Base-by-base conservation (phyloP, 2,329 filamentous ascomycete genomes). In the Ramularia endophylla region DNA sequence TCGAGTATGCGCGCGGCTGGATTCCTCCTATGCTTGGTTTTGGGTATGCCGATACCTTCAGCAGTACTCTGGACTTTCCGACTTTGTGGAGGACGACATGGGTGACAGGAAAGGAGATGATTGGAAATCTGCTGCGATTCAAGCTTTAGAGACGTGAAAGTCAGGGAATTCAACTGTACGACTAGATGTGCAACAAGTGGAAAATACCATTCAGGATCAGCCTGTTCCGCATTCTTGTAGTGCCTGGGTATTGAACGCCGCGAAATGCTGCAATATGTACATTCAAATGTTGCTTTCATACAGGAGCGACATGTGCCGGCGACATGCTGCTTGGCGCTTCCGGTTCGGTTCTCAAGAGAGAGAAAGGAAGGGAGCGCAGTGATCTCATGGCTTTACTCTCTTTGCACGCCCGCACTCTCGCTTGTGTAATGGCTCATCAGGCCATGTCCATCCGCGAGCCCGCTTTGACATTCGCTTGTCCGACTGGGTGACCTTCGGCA, bases 21-120 rank as follows among this genome's bases (percentile, higher is more conserved):
- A 94, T 95, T 65, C 88, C 88, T 34, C 85, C 85, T 43, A 94
- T 95, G 88, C 71, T 95, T 38, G 84, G 85, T 64, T 94, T 94
- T 64, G 88, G 88, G 46, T 90, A 83, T 63, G 85, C 87, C 49
- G 88, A 94, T 65, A 80, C 78, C 34, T 73, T 94, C 44, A 78
- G 74, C 40, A 88, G 82, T 65, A 94, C 87, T 4, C 71, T 94
- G 52, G 88, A 94, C 65, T 77, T 94, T 61, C 79, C 77, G n/a
- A 94, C 87, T 2, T 65, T 94, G 57, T 92, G 84, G 83, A 75
- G 76, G 56, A 94, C 85, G n/a, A 77, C 77, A 25, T 72, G 69
- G 50, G 73, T 90, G 46, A 94, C 87, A 1, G 87, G 71, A 2
- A 69, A 79, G 43, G 78, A 88, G 72, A 94, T 92, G 80, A 68